A percentile compares a stretch with the other conserved stretches of the same genome.
phyloP scores from a whole-genome alignment of 352 stramenopile genomes.

The Globisporangium recalcitrans region DNA sequence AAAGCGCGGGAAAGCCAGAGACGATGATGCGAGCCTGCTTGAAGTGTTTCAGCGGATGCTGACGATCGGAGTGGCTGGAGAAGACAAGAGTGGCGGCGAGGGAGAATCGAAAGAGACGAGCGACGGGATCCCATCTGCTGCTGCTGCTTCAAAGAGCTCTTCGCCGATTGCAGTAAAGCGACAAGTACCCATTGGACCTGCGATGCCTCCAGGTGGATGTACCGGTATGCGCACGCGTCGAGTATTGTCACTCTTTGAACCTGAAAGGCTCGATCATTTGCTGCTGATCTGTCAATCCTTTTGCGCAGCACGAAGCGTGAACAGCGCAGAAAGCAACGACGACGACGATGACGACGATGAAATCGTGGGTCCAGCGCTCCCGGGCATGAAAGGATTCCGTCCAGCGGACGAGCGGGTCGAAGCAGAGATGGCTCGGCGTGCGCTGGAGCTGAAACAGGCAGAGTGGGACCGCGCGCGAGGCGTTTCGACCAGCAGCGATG shows the following conservation, averaged over 20 bases:
- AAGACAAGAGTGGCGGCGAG: constrained; percentile 2
- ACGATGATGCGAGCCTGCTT: constrained; percentile 32
- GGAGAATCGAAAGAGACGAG: neutral
- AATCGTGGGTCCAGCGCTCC: constrained; percentile 61
- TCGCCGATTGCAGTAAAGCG: constrained; percentile 1
- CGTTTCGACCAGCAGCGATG: constrained; percentile 7
- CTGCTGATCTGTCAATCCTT: neutral
- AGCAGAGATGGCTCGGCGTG: constrained; percentile 60
- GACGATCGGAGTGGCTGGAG: constrained; percentile 5
- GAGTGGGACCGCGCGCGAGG: constrained; percentile 50
- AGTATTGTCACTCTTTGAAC: neutral
- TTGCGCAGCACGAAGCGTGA: neutral
- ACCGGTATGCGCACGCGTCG: neutral
- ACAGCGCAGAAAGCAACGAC: neutral
- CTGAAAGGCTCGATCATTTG: neutral
- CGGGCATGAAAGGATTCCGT: constrained; percentile 75
- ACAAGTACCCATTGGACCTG: constrained; percentile 46
- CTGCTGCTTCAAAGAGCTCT: neutral
- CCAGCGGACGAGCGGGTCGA: constrained; percentile 63
- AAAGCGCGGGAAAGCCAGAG: constrained; percentile 21
- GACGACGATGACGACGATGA: constrained; percentile 46
- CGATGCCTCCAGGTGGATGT: constrained; percentile 29
- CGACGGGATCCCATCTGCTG: neutral
- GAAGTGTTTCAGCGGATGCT: constrained; percentile 51
- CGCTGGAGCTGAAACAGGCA: constrained; percentile 52